A percentile compares a stretch with the other conserved stretches of the same genome.
These are phyloP conservation scores for Cladosporium oxysporum DNA, from an alignment of 2,329 filamentous ascomycete species.

Conservation along the genomic window DNA sequence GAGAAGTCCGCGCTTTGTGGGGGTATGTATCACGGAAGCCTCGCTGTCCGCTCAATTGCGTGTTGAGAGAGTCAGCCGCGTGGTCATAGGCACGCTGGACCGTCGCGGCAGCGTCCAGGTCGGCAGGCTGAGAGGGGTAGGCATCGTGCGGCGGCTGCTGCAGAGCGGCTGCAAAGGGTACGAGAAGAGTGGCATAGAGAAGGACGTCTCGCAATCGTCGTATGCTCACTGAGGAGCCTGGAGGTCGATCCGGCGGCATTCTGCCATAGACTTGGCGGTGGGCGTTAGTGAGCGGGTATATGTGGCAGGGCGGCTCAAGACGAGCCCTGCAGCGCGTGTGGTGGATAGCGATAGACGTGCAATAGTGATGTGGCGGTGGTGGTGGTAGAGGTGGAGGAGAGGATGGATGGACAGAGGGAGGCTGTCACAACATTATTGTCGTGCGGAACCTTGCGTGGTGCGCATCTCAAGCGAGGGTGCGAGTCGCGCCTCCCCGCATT, in stretches of 20 bases:
- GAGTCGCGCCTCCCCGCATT: slow-evolving; percentile 1
- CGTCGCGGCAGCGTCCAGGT: slow-evolving; percentile 27
- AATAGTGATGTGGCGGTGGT: neutral
- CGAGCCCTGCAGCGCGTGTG: slow-evolving; percentile 14
- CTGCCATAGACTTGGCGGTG: slow-evolving; percentile 28
- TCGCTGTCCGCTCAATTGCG: slow-evolving; percentile 31
- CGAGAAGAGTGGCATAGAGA: slow-evolving; percentile 31
- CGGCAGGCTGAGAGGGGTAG: slow-evolving; percentile 20
- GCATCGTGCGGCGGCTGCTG: slow-evolving; percentile 39
- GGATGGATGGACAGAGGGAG: neutral
- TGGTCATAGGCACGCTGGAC: slow-evolving; percentile 24
- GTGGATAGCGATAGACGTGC: neutral
- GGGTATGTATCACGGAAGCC: slow-evolving; percentile 32
- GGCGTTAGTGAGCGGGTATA: slow-evolving; percentile 1
- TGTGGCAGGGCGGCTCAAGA: slow-evolving; percentile 7
- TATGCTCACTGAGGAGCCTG: slow-evolving; percentile 28
- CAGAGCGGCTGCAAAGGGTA: slow-evolving; percentile 39
- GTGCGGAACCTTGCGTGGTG: slow-evolving; percentile 3
- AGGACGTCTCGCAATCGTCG: slow-evolving; percentile 34
- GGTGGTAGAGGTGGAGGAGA: neutral
- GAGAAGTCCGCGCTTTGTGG: slow-evolving; percentile 34
- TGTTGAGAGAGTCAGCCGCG: slow-evolving; percentile 31
- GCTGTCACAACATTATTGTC: slow-evolving; percentile 5
- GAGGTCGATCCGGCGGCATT: slow-evolving; percentile 36
- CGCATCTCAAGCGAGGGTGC: slow-evolving; percentile 2